A percentile compares a stretch with the other conserved stretches of the same genome.
Evolutionary conservation across 257 asterid species (phyloP).

Genomic region (Solanum medicagineum): DNA sequence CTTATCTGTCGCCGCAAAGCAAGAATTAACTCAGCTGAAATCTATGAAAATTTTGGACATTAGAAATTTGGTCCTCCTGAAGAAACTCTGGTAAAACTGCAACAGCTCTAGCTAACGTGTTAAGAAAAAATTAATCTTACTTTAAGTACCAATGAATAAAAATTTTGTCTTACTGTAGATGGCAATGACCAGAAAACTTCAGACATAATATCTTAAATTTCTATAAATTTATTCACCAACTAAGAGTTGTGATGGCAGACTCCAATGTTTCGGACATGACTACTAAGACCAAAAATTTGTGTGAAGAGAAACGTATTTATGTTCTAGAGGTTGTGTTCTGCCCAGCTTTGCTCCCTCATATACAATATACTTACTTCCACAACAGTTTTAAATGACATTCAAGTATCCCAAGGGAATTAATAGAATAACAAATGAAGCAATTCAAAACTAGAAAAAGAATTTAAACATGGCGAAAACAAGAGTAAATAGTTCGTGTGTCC

Average conservation of each 20-base stretch:
- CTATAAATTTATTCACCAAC: not conserved
- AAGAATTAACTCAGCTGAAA: conserved; percentile 40
- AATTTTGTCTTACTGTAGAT: not conserved
- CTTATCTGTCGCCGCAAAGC: conserved; percentile 37
- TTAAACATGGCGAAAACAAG: not conserved
- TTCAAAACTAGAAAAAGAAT: not conserved
- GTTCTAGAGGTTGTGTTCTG: not conserved
- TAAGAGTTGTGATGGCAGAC: not conserved
- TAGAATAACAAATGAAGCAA: not conserved
- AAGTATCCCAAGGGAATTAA: not conserved
- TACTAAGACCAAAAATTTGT: not conserved
- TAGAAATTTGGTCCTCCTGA: conserved; percentile 6
- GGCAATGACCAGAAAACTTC: not conserved
- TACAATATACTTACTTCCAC: not conserved
- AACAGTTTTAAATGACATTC: not conserved
- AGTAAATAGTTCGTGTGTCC: not conserved
- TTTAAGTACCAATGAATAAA: not conserved
- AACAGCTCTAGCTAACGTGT: not conserved
- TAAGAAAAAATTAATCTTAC: not conserved
- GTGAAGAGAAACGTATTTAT: not conserved
- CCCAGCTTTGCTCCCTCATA: not conserved
- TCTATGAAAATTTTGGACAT: conserved; percentile 25
- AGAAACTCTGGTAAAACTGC: not conserved
- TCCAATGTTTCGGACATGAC: not conserved
- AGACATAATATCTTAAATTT: not conserved